Evolutionary conservation across 768 basidiomycete genomes (phyloP).

Genomic region (Hygrophorus russula): DNA sequence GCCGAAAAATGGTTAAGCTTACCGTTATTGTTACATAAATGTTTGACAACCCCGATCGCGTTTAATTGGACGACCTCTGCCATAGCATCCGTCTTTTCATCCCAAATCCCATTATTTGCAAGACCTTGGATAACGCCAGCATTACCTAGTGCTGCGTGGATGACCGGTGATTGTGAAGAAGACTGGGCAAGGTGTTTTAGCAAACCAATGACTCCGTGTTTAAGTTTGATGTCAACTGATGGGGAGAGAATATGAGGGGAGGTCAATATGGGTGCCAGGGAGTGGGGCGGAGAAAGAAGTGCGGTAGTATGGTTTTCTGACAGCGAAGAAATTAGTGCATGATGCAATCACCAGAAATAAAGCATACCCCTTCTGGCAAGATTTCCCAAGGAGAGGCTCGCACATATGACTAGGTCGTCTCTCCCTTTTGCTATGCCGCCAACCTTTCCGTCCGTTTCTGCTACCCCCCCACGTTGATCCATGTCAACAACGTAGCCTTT

Average conservation of each 20-base stretch:
- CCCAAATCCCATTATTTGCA: conserved; percentile 55
- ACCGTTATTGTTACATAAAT: conserved; percentile 75
- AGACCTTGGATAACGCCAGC: conserved; percentile 56
- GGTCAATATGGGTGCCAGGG: conserved; percentile 49
- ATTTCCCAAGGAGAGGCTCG: conserved; percentile 74
- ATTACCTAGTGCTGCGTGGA: conserved; percentile 48
- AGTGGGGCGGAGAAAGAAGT: conserved; percentile 54
- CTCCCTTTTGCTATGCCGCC: conserved; percentile 13
- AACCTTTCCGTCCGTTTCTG: conserved; percentile 8
- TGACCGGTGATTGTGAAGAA: conserved; percentile 41
- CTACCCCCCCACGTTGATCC: conserved; percentile 17
- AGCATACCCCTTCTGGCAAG: conserved; percentile 60
- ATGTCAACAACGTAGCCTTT: conserved; percentile 37
- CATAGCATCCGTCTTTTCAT: conserved; percentile 61
- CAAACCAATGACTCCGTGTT: conserved; percentile 81
- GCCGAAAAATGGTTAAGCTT: conserved; percentile 14
- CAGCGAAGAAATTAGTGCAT: conserved; percentile 5
- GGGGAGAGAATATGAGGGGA: conserved; percentile 45
- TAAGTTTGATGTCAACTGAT: conserved; percentile 63
- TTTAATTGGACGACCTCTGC: conserved; percentile 80
- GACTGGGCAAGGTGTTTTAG: conserved; percentile 79
- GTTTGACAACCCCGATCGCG: conserved; percentile 82
- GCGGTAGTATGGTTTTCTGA: conserved; percentile 49
- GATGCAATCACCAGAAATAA: not conserved
- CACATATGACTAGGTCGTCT: conserved; percentile 79